Base-by-base conservation (phyloP, 345 rosid genomes). In the Zanthoxylum bungeanum region DNA sequence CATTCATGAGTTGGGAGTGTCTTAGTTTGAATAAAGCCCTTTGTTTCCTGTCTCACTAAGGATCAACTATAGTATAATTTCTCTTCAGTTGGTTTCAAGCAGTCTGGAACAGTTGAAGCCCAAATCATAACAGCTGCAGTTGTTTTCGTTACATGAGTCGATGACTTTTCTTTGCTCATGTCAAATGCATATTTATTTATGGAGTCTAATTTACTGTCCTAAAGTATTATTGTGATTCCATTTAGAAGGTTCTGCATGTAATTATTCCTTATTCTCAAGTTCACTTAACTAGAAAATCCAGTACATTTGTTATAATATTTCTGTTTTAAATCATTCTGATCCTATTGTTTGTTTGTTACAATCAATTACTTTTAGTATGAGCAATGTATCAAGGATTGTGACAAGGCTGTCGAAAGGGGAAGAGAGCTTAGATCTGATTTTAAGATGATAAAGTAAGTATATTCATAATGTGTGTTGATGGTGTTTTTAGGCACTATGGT, bases 331-430 rank as follows among this genome's bases (percentile, higher is more conserved):
- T 12, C 28, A 60, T 31, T 31, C 46, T 66, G 46, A 66, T 50
- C 30, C 28, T 66, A 4, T n/a, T n/a, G n/a, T n/a, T n/a, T n/a
- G n/a, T n/a, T 31, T 47, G 1, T 30, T 31, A 21, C 7, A 1
- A 4, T 66, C 14, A 33, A 46, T 25, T 16, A 27, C 60, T 68
- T 81, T 69, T 69, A 94, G 98, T 85, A 81, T 64, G 97, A 88
- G 63, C 96, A 95, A 21, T 91, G 97, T 76, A 88, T 92, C 68
- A 80, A 92, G 74, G 99, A 92, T 64, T 95, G 97, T 83, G 98
- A 95, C 65, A 85, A 88, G 80, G 99, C 99, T 63, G 99, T 95
- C 74, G 99, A 92, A 79, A 84, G 96, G 64, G 99, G 98, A 71
- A 91, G 99, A 60, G 98, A 92, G 55, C 96, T 95, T 37, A 87